A percentile compares a stretch with the other conserved stretches of the same genome.
phyloP scores from a whole-genome alignment of 1,284 basidiomycete species.

The Peniophora sp. region DNA sequence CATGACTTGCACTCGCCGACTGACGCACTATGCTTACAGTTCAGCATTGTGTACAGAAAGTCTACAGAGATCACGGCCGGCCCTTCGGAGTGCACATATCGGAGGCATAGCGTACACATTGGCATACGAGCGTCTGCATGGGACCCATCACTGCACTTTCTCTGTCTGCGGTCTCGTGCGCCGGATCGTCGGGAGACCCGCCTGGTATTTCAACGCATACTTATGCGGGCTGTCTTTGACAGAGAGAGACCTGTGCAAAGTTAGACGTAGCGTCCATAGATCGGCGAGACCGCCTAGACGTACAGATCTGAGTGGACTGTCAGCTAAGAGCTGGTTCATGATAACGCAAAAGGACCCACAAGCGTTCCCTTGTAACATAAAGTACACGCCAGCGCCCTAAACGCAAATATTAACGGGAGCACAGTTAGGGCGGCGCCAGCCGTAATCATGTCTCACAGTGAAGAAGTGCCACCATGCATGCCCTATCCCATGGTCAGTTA shows the following conservation, averaged over 20 bases:
- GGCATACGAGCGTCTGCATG: no score
- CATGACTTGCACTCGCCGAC: no score
- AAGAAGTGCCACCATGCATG: slow-evolving; percentile 71
- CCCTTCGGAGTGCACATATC: no score
- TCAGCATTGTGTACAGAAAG: no score
- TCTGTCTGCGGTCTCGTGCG: background rate
- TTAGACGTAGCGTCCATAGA: no score
- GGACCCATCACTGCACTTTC: no score
- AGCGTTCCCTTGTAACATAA: background rate
- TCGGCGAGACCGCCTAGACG: no score
- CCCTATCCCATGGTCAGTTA: slow-evolving; percentile 34
- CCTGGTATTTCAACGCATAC: background rate
- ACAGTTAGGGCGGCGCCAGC: background rate
- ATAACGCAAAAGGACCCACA: background rate
- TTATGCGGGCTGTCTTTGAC: background rate
- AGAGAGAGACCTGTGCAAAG: background rate
- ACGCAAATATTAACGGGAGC: background rate
- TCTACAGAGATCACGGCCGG: no score
- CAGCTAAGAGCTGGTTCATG: no score
- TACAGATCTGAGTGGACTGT: no score
- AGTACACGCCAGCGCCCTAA: background rate
- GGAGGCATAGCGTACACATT: no score
- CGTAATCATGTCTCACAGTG: slow-evolving; percentile 32
- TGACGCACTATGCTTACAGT: no score
- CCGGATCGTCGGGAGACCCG: background rate